Evolutionary conservation across 352 stramenopile species (phyloP).

Genomic region (Nothophytophthora sp.): DNA sequence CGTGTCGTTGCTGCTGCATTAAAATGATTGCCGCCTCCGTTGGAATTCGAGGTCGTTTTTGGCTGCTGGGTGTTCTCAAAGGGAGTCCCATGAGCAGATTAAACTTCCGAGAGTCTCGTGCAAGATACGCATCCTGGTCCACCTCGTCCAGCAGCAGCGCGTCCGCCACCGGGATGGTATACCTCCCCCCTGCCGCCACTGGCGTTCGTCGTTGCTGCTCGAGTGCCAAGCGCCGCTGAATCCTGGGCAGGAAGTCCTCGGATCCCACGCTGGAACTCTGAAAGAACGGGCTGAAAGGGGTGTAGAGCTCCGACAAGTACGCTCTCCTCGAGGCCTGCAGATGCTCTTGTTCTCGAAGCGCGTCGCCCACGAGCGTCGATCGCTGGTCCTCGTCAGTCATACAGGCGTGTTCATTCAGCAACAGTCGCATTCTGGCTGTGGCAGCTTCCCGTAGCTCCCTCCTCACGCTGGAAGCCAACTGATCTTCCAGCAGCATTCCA

Average conservation of each 20-base stretch:
- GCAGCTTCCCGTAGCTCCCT: slow-evolving; percentile 28
- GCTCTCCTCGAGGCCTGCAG: slow-evolving; percentile 21
- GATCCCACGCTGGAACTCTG: slow-evolving; percentile 30
- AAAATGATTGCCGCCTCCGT: slow-evolving; percentile 41
- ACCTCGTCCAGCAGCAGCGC: slow-evolving; percentile 44
- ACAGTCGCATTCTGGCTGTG: slow-evolving; percentile 27
- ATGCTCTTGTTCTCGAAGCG: slow-evolving; percentile 29
- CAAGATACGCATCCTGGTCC: slow-evolving; percentile 50
- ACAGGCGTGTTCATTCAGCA: slow-evolving; percentile 42
- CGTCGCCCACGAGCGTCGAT: slow-evolving; percentile 28
- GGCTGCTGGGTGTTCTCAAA: slow-evolving; percentile 28
- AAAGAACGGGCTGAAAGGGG: slow-evolving; percentile 60
- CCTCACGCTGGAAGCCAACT: slow-evolving; percentile 19
- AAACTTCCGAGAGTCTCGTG: slow-evolving; percentile 56
- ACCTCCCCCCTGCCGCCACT: slow-evolving; percentile 15
- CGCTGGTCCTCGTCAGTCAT: slow-evolving; percentile 57
- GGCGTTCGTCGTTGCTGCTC: slow-evolving; percentile 24
- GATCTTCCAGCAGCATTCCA: slow-evolving; percentile 53
- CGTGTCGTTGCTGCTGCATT: slow-evolving; percentile 29
- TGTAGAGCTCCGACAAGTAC: slow-evolving; percentile 57
- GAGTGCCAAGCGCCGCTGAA: slow-evolving; percentile 37
- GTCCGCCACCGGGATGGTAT: slow-evolving; percentile 42
- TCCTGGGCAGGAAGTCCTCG: slow-evolving; percentile 52
- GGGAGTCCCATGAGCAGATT: slow-evolving; percentile 51
- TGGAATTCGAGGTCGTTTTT: slow-evolving; percentile 33